Conservation (phyloP, 176 grass and related monocot species). For the Tillandsia leiboldiana region DNA sequence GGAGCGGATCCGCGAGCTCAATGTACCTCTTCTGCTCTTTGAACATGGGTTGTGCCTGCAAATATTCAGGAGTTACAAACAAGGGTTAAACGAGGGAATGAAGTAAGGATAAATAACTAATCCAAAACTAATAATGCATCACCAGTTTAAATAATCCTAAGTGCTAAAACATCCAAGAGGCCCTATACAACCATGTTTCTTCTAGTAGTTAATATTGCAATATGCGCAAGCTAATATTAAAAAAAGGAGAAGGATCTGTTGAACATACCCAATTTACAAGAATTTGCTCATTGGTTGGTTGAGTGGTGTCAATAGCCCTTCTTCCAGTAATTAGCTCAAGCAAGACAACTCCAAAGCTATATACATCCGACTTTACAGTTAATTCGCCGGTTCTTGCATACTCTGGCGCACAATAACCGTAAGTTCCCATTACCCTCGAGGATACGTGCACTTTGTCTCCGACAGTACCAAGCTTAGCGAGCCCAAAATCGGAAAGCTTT, state of each 20-base stretch:
- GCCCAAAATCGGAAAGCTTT: constrained; percentile 88
- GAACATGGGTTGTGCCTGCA: constrained; percentile 60
- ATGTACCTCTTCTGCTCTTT: constrained; percentile 49
- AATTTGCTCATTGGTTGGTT: constrained; percentile 45
- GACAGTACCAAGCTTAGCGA: constrained; percentile 49
- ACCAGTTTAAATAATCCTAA: no score
- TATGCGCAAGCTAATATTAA: no score
- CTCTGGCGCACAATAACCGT: constrained; percentile 84
- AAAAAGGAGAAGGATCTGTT: not conserved
- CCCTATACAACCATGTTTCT: no score
- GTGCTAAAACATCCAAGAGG: no score
- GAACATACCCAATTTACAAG: constrained; percentile 68
- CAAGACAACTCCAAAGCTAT: constrained; percentile 82
- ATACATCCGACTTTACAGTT: constrained; percentile 75
- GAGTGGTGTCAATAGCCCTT: constrained; percentile 55
- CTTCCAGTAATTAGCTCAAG: constrained; percentile 78
- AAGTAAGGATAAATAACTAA: not conserved
- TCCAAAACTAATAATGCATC: no score
- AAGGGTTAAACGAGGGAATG: constrained; percentile 10
- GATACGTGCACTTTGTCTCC: constrained; percentile 40
- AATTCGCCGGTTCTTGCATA: constrained; percentile 52
- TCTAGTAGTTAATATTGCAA: no score
- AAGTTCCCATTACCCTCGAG: constrained; percentile 75
- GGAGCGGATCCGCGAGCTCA: constrained; percentile 64
- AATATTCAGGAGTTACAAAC: not conserved